Evolutionary conservation across 306 rosid genomes (phyloP).

Genomic region (Trifolium pratense): DNA sequence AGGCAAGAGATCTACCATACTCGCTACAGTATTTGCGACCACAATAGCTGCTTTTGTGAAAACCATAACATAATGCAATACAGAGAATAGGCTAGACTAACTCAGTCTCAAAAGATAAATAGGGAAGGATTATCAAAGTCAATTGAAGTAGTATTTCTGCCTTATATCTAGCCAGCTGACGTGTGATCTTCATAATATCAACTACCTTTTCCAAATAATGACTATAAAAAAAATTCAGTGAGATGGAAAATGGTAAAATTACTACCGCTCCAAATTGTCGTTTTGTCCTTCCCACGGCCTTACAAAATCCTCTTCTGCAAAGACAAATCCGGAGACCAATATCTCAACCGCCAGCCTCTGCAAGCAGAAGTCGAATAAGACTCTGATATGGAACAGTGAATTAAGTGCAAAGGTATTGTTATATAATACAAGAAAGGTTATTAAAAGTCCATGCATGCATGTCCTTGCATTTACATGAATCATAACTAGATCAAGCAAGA

Average conservation of each 20-base stretch:
- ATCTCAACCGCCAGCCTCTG: conserved; percentile 92
- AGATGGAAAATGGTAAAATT: conserved; percentile 35
- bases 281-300: conserved; percentile 88
- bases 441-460: conserved; percentile 17
- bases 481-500: conserved; percentile 28
- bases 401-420: conserved; percentile 1
- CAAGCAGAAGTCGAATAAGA: conserved; percentile 33
- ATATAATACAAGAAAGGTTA: conserved; percentile 28
- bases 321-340: conserved; percentile 79
- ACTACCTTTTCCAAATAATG: conserved; percentile 34
- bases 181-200: conserved; percentile 10
- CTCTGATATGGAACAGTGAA: conserved; percentile 23
- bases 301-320: conserved; percentile 76
- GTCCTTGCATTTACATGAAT: conserved; percentile 28
- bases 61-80: background rate
- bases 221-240: conserved; percentile 19
- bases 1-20: background rate
- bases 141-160: background rate
- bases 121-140: background rate
- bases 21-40: background rate
- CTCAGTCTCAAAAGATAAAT: background rate
- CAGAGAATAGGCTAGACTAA: background rate
- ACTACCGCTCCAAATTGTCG: conserved; percentile 82
- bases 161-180: background rate
- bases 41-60: background rate